A percentile compares a stretch with the other conserved stretches of the same genome.
phyloP scores from a whole-genome alignment of 805 yeast species.

The Limtongia smithiae region DNA sequence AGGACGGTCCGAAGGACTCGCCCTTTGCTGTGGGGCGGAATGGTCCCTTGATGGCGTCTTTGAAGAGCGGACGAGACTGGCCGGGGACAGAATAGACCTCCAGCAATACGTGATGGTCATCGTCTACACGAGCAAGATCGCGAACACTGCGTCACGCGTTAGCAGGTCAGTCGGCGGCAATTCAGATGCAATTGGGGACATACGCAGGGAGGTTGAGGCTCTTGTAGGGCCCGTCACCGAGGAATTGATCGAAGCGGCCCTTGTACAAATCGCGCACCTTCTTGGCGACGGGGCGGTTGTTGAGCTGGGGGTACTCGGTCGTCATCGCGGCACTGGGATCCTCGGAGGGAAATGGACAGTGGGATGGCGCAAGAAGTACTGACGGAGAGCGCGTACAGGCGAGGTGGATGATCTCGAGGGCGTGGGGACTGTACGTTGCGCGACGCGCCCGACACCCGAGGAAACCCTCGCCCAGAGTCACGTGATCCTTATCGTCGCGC shows the following conservation, averaged over 20 bases:
- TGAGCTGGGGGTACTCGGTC: conserved; percentile 38
- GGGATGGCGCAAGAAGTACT: no score
- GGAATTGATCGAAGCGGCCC: conserved; percentile 71
- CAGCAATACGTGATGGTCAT: conserved; percentile 50
- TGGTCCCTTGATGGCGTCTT: conserved; percentile 50
- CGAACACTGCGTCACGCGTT: conserved; percentile 45
- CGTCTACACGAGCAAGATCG: conserved; percentile 55
- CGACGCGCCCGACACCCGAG: no score
- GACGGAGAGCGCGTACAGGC: no score
- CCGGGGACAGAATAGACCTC: conserved; percentile 73
- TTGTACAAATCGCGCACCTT: conserved; percentile 73
- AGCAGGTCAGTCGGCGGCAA: conserved; percentile 2
- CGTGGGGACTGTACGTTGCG: no score
- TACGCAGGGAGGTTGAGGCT: conserved; percentile 68
- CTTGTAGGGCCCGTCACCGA: conserved; percentile 66
- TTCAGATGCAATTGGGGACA: neutral
- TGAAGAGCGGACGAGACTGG: conserved; percentile 59
- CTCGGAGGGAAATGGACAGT: no score
- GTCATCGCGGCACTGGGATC: no score
- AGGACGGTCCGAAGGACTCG: conserved; percentile 83
- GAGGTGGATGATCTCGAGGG: no score
- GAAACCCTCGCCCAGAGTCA: no score
- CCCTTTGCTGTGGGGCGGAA: conserved; percentile 50
- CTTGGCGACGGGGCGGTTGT: conserved; percentile 61
- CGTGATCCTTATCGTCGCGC: no score